Percentiles rank a stretch among this genome's conserved stretches.
Conservation (phyloP, 192 early-diverging fungal species). For the Entophlyctis luteolus region DNA sequence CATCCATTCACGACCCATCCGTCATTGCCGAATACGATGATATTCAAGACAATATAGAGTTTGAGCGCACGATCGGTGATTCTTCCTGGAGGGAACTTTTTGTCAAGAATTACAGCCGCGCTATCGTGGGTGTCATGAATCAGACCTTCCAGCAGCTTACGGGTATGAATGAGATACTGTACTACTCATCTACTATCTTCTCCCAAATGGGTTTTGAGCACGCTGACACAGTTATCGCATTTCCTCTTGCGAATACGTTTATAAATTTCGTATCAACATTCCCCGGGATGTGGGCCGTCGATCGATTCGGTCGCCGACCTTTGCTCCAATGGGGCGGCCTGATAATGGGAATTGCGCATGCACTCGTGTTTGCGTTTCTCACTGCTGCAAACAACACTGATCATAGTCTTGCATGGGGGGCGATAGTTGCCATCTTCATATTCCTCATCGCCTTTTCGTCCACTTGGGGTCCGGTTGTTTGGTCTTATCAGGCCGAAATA, state of each 20-base stretch:
- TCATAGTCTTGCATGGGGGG: constrained; percentile 26
- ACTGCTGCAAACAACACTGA: constrained; percentile 27
- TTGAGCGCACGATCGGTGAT: constrained; percentile 48
- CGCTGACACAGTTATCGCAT: constrained; percentile 44
- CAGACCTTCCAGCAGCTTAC: constrained; percentile 60
- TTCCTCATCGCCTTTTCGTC: constrained; percentile 61
- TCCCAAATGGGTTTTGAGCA: constrained; percentile 33
- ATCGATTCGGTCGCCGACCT: constrained; percentile 77
- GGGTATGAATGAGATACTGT: constrained; percentile 85
- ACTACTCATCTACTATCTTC: constrained; percentile 49
- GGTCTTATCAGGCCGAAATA: constrained; percentile 73
- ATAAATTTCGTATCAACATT: constrained; percentile 83
- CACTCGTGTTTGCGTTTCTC: constrained; percentile 59
- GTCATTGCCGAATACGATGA: constrained; percentile 48
- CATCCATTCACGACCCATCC: constrained; percentile 30
- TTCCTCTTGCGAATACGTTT: constrained; percentile 63
- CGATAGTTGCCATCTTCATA: constrained; percentile 24
- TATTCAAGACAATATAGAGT: constrained; percentile 48
- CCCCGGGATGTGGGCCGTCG: constrained; percentile 83
- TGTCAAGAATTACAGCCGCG: constrained; percentile 48
- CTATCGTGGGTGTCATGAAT: constrained; percentile 59
- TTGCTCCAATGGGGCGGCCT: constrained; percentile 73
- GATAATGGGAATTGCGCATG: constrained; percentile 61
- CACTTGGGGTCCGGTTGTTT: constrained; percentile 75
- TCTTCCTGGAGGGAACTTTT: constrained; percentile 60